Base-by-base conservation (phyloP, 2,329 filamentous ascomycete genomes). In the Claviceps sp. region DNA sequence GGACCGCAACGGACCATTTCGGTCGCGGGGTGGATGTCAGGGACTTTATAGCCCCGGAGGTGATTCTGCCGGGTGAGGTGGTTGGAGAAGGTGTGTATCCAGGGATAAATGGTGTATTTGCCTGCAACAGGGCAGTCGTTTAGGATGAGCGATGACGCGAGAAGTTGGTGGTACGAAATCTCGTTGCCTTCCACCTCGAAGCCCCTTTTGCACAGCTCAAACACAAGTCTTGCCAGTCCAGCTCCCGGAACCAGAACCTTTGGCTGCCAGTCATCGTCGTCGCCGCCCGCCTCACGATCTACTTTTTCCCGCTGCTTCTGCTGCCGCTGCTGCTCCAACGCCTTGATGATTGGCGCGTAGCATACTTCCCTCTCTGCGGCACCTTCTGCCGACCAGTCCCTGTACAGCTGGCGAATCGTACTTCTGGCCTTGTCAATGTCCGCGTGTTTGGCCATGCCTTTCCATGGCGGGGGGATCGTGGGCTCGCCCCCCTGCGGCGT, bases 131-230 rank as follows among this genome's bases (percentile, higher is more conserved):
- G 60, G 4, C 83, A 87, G 59, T 74, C 76, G 65, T 91, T 90
- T 47, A 90, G 77, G 16, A 90, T 78, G 63, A 87, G 84, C 0
- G 78, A 80, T 5, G 87, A 94, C 1, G 89, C 89, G 53, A 97
- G 75, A n/a, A 98, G 78, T 65, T 95, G 89, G 66, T 98, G 93
- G 63, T 95, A 97, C 2, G 90, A 96, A 56, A 97, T 95, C 68
- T 98, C 87, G 63, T 96, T 97, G 30, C 91, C 91, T 66, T 96
- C 89, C 0, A 82, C 79, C 11, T 78, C 71, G 65, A 82, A 94
- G 11, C 93, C 90, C 1, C 72, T 73, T 30, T 71, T 72, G 63
- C 84, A 89, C 14, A 97, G 73, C 45, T 98, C 93, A 61, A 94
- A 95, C 0, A 97, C 87, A 2, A 97, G 73, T 14, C 93, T 79